Conservation (phyloP, 768 basidiomycete genomes). For the Trametes cubensis region DNA sequence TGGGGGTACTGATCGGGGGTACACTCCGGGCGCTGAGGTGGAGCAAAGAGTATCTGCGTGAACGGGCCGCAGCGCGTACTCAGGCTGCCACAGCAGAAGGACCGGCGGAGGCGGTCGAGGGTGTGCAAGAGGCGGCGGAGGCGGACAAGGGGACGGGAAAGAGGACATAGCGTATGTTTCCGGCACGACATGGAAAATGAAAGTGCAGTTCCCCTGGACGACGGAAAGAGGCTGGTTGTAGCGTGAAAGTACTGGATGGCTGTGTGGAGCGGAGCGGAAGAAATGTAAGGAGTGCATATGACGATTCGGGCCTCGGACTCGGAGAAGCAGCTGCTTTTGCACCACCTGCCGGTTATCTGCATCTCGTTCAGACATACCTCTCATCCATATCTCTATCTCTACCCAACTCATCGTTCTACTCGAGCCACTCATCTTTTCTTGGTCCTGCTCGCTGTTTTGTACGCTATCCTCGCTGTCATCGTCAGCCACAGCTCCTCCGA, state of each 20-base stretch:
- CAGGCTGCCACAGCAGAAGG: constrained; percentile 27
- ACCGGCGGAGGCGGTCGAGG: constrained; percentile 21
- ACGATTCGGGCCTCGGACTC: constrained; percentile 3
- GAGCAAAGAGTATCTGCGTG: constrained; percentile 33
- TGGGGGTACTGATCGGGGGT: constrained; percentile 63
- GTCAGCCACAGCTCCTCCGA: constrained; percentile 6
- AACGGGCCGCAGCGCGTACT: constrained; percentile 30
- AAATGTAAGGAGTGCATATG: constrained; percentile 7
- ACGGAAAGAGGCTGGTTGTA: too few species aligned
- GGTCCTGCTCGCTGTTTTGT: constrained; percentile 5
- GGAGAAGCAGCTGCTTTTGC: neutral
- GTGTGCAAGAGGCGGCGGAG: constrained; percentile 15
- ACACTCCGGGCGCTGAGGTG: constrained; percentile 46
- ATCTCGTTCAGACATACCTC: neutral
- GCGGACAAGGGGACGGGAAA: neutral
- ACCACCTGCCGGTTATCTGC: neutral
- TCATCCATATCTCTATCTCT: neutral
- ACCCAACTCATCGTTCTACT: neutral
- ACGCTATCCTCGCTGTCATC: constrained; percentile 8
- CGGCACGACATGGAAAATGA: neutral
- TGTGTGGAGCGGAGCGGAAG: constrained; percentile 10
- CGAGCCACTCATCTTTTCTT: neutral
- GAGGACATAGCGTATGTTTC: constrained; percentile 1
- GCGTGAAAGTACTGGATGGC: neutral
- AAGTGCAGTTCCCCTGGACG: neutral